Percentiles rank a stretch among this genome's conserved stretches.
These are phyloP conservation scores for Alternaria viburni DNA, from an alignment of 2,329 filamentous ascomycete species.

Conservation along the genomic window DNA sequence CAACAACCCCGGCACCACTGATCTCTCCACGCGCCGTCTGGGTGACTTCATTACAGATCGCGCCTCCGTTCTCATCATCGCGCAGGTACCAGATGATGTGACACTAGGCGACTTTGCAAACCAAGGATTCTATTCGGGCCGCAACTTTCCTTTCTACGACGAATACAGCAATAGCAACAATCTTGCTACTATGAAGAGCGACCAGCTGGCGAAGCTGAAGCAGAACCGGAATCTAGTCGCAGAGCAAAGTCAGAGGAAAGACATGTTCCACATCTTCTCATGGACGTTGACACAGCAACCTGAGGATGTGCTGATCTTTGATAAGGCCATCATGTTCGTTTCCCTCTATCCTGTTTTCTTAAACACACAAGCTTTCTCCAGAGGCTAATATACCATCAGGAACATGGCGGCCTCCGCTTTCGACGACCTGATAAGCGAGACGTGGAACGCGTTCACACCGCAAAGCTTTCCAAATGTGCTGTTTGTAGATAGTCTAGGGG, in stretches of 20 bases:
- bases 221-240: slow-evolving; percentile 37
- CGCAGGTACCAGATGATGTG: slow-evolving; percentile 39
- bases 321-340: slow-evolving; percentile 39
- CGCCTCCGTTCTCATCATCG: slow-evolving; percentile 46
- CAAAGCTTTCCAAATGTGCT: slow-evolving; percentile 46
- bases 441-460: slow-evolving; percentile 42
- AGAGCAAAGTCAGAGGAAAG: slow-evolving; percentile 29
- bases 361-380: neutral
- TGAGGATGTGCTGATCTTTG: slow-evolving; percentile 41
- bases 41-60: slow-evolving; percentile 47
- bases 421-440: slow-evolving; percentile 40
- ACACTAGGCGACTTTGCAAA: slow-evolving; percentile 37
- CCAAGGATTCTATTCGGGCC: slow-evolving; percentile 44
- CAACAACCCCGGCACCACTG: slow-evolving; percentile 27
- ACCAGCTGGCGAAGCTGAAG: slow-evolving; percentile 49
- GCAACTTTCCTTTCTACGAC: slow-evolving; percentile 46
- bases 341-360: neutral
- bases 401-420: slow-evolving; percentile 40
- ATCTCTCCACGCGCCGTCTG: slow-evolving; percentile 42
- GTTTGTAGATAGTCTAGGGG: slow-evolving; percentile 43
- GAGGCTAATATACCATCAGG: neutral
- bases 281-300: slow-evolving; percentile 47
- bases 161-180: slow-evolving; percentile 47
- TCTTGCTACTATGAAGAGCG: slow-evolving; percentile 38
- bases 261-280: slow-evolving; percentile 45